phyloP scores from a whole-genome alignment of 345 rosid species.

The Gossypium arboreum region DNA sequence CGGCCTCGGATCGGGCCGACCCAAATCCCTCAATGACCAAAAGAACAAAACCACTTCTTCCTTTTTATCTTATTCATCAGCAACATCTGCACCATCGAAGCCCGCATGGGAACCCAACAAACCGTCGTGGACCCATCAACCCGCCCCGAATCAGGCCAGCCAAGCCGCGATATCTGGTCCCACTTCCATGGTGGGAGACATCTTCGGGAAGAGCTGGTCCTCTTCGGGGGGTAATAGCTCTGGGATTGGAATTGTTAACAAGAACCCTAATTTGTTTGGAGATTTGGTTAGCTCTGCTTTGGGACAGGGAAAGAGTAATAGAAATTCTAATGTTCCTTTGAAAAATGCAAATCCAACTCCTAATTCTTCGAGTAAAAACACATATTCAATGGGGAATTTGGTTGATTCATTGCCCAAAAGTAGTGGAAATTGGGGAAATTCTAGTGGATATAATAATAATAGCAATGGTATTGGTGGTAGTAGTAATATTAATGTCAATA shows the following conservation, averaged over 20 bases:
- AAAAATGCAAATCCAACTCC: conserved; percentile 47
- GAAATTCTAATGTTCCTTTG: conserved; percentile 58
- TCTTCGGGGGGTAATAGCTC: conserved; percentile 36
- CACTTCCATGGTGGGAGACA: conserved; percentile 84
- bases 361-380: conserved; percentile 31
- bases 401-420: conserved; percentile 74
- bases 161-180: conserved; percentile 47
- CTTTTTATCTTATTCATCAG: conserved; percentile 41
- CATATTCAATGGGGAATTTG: conserved; percentile 79
- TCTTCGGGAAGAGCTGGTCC: conserved; percentile 81
- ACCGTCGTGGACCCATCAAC: conserved; percentile 89
- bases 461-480: conserved; percentile 11
- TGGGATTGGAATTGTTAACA: conserved; percentile 64
- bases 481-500: conserved; percentile 35
- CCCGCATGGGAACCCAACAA: conserved; percentile 72
- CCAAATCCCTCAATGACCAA: conserved; percentile 66
- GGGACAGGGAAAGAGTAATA: conserved; percentile 54
- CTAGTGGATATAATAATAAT: conserved; percentile 36
- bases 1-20: conserved; percentile 67
- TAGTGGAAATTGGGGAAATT: conserved; percentile 47
- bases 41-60: conserved; percentile 49
- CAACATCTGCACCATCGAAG: conserved; percentile 50
- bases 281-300: conserved; percentile 85
- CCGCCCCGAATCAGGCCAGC: conserved; percentile 46
- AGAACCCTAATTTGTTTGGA: conserved; percentile 73